Percentiles rank a stretch among this genome's conserved stretches.
Evolutionary conservation across 441 rosid genomes (phyloP).

Genomic region (Populus hybrid): DNA sequence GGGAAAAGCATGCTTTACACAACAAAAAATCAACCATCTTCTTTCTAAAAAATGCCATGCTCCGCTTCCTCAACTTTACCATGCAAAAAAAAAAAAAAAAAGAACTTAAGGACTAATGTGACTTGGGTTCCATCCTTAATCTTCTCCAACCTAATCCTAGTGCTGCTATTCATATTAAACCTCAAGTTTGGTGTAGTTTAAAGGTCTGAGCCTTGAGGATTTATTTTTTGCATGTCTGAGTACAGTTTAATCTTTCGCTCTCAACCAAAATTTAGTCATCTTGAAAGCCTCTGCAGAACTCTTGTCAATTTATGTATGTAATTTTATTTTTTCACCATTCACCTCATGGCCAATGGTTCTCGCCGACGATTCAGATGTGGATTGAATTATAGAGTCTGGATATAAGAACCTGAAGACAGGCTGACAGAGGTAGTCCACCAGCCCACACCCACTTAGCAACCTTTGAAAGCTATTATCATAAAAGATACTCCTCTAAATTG

Average conservation of each 20-base stretch:
- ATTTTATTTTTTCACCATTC: constrained; percentile 10
- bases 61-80: constrained; percentile 20
- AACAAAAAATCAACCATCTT: constrained; percentile 22
- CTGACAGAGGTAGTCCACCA: constrained; percentile 18
- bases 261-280: constrained; percentile 15
- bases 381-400: constrained; percentile 16
- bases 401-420: constrained; percentile 10
- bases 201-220: neutral
- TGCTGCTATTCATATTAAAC: neutral
- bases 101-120: constrained; percentile 9
- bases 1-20: constrained; percentile 29
- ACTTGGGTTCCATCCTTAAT: constrained; percentile 8
- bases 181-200: constrained; percentile 3
- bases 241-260: constrained; percentile 1
- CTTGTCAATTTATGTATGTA: neutral
- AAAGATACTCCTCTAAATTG: constrained; percentile 17
- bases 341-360: constrained; percentile 14
- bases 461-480: constrained; percentile 6
- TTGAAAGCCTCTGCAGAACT: constrained; percentile 9
- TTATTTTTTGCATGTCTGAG: neutral
- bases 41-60: constrained; percentile 19
- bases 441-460: constrained; percentile 14
- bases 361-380: constrained; percentile 17
- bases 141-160: constrained; percentile 1
- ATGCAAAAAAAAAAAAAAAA: no score